These are phyloP conservation scores for Sistotremastrum suecicum DNA, from an alignment of 768 basidiomycete genomes.

Conservation along the genomic window DNA sequence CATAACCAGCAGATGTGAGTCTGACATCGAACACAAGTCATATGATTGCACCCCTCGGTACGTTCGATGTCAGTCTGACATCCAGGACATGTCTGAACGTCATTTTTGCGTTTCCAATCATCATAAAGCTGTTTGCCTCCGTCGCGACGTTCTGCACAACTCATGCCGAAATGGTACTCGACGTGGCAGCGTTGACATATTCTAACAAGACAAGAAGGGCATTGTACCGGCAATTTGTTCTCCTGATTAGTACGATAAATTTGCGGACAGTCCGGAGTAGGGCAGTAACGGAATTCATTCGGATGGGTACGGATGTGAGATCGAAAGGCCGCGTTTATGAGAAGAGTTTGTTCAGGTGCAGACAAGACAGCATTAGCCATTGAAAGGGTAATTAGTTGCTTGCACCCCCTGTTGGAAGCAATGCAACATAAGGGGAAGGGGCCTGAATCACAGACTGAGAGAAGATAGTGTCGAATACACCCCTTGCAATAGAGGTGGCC, in stretches of 20 bases:
- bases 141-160: conserved; percentile 8
- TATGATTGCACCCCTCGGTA: conserved; percentile 67
- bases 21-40: conserved; percentile 61
- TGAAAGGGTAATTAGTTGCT: conserved; percentile 7
- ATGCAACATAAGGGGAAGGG: conserved; percentile 10
- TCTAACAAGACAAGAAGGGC: background rate
- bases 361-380: conserved; percentile 6
- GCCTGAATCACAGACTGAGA: conserved; percentile 2
- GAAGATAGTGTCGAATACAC: background rate
- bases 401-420: conserved; percentile 10
- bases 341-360: conserved; percentile 4
- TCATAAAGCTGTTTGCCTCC: conserved; percentile 44
- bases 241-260: conserved; percentile 4
- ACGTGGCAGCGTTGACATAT: background rate
- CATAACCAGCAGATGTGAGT: conserved; percentile 79
- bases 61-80: conserved; percentile 63
- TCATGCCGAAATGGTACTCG: background rate
- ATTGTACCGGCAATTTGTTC: background rate
- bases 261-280: conserved; percentile 10
- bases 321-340: conserved; percentile 7
- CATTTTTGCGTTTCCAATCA: conserved; percentile 46
- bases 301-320: conserved; percentile 9
- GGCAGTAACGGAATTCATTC: conserved; percentile 10
- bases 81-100: conserved; percentile 62
- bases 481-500: background rate